These are phyloP conservation scores for Crepidotus sp. DNA, from an alignment of 1,284 basidiomycete species.

Conservation along the genomic window DNA sequence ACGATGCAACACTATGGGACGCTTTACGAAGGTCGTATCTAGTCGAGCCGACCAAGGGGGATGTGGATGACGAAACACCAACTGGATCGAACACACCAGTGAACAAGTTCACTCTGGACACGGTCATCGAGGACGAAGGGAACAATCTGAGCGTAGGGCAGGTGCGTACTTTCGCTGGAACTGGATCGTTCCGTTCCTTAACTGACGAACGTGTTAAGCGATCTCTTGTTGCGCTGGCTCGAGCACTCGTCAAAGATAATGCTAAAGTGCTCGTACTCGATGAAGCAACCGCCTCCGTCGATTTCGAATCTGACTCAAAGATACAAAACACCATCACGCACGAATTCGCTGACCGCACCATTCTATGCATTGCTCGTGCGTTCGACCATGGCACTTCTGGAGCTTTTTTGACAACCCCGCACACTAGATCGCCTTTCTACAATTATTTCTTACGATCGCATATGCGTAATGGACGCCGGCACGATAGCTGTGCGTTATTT, in stretches of 20 bases:
- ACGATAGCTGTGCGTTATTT: conserved; percentile 19
- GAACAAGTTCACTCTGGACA: conserved; percentile 71
- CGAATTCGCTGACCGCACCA: conserved; percentile 75
- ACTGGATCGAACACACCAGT: conserved; percentile 35
- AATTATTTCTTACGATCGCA: conserved; percentile 67
- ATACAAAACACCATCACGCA: conserved; percentile 81
- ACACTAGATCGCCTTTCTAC: conserved; percentile 59
- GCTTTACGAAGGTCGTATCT: conserved; percentile 75
- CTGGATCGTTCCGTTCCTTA: neutral
- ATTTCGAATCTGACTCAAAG: conserved; percentile 76
- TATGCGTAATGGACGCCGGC: conserved; percentile 70
- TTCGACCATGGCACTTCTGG: conserved; percentile 15
- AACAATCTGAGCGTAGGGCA: conserved; percentile 71
- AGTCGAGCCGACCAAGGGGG: conserved; percentile 38
- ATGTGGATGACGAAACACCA: conserved; percentile 16
- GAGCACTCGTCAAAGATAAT: conserved; percentile 75
- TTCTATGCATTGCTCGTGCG: conserved; percentile 72
- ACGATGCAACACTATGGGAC: conserved; percentile 75
- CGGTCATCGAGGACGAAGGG: conserved; percentile 78
- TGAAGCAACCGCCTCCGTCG: conserved; percentile 73
- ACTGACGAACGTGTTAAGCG: conserved; percentile 34
- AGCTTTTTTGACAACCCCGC: conserved; percentile 3
- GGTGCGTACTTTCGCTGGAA: conserved; percentile 27
- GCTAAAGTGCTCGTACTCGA: conserved; percentile 72
- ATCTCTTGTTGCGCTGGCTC: conserved; percentile 72